These are phyloP conservation scores for Nannochloropsis granulata DNA, from an alignment of 108 stramenopile genomes.

Conservation along the genomic window DNA sequence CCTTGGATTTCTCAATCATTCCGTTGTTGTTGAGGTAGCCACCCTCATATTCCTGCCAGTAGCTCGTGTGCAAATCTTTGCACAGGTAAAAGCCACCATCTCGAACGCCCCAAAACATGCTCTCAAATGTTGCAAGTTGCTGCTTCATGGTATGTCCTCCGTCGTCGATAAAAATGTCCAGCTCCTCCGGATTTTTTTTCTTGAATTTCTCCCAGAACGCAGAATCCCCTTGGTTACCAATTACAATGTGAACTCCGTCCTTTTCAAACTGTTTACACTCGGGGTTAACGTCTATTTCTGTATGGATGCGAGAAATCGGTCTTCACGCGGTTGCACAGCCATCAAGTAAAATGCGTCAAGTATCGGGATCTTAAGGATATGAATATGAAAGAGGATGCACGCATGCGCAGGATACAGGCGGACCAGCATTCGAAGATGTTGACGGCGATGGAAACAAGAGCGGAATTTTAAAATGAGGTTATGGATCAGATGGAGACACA, in stretches of 20 bases:
- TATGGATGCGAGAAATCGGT: neutral
- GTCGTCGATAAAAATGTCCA: neutral
- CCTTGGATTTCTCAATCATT: neutral
- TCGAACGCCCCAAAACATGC: neutral
- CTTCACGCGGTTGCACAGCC: too few relatives aligned
- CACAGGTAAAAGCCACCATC: neutral
- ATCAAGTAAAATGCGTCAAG: too few relatives aligned
- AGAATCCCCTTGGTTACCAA: neutral
- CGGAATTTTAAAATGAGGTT: too few relatives aligned
- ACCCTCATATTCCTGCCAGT: neutral
- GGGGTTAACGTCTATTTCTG: neutral
- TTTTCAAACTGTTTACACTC: neutral
- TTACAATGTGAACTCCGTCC: neutral
- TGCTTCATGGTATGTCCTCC: neutral
- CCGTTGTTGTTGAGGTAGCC: neutral
- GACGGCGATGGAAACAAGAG: too few relatives aligned
- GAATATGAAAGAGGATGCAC: too few relatives aligned
- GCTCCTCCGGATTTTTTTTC: neutral
- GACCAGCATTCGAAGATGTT: too few relatives aligned
- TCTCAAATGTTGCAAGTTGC: neutral
- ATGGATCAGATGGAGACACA: too few relatives aligned
- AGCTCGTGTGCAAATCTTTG: neutral
- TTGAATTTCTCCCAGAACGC: neutral
- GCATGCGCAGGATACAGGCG: too few relatives aligned
- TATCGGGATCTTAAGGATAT: too few relatives aligned